Base-by-base conservation (phyloP, 768 basidiomycete species). In the Rhodotorula paludigena region DNA sequence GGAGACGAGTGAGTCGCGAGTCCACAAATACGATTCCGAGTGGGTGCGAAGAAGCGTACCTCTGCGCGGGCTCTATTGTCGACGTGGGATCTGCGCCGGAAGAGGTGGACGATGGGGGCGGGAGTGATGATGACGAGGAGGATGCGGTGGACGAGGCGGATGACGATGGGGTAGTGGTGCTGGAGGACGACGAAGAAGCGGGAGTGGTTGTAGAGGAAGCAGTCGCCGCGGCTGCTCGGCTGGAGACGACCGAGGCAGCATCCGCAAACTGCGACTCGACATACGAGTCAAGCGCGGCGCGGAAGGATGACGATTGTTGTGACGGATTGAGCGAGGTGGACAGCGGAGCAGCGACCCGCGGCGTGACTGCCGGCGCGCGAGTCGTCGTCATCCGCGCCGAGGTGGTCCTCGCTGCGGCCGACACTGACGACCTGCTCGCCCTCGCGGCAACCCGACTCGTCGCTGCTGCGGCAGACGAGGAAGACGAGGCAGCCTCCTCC, bases 141-240 rank as follows among this genome's bases (percentile, higher is more conserved):
- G 54, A 48, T 2, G 62, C 21, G 16, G 21, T 14, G 11, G 60
- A 8, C 30, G 57, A 44, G 3, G 32, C 3, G 3, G 60, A 14
- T 3, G 25, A 10, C 6, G 56, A 39, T 3, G 55, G 18, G 23
- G 49, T 33, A 3, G 52, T 32, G 1, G 52, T 25, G 44, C 44
- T 14, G 44, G 44, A 45, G 15, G 44, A 14, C 16, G 44, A 14
- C 8, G 44, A 14, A 68, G 57, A 63, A 68, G 21, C 54, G 21
- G 15, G 44, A 48, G 18, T 49, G 33, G 53, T 23, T n/a, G n/a
- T n/a, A n/a, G n/a, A n/a, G n/a, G 66, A 58, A 14, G 55, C 36
- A 44, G 49, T 63, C 23, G 60, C 51, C 25, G 49, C 55, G 20
- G 56, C 56, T 16, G 45, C 48, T 16, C 49, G 36, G 48, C 59